Percentiles rank a stretch among this genome's conserved stretches.
phyloP scores from a whole-genome alignment of 208 protist genomes.

The Leishmania tarentolae region DNA sequence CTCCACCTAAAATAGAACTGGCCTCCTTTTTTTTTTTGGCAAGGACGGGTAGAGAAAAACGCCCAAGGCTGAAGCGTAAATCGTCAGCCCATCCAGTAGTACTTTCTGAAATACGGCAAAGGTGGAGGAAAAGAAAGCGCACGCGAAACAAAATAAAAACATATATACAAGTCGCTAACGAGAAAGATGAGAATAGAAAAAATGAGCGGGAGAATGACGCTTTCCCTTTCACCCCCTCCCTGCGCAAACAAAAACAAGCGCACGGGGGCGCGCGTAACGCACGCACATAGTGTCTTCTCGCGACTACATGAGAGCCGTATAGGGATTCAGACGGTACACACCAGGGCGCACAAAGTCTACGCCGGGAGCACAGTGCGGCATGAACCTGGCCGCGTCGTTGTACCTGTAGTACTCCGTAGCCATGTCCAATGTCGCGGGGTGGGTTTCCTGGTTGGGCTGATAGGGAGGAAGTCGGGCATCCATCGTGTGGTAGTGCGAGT shows the following conservation, averaged over 20 bases:
- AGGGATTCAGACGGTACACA: conserved; percentile 44
- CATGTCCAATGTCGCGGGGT: not conserved
- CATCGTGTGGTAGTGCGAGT: not conserved
- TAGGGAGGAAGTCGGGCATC: conserved; percentile 3
- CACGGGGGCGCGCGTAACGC: not conserved
- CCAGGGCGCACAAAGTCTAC: conserved; percentile 23
- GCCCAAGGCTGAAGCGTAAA: not conserved
- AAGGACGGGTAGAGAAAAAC: not conserved
- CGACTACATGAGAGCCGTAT: conserved; percentile 20
- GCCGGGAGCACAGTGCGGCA: conserved; percentile 15
- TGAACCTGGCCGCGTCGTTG: not conserved
- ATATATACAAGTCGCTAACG: not conserved
- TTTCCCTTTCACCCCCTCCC: not conserved
- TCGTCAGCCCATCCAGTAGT: not conserved
- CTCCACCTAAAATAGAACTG: not conserved
- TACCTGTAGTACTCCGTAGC: not conserved
- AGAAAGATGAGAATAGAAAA: not conserved
- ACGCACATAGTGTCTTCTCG: not conserved
- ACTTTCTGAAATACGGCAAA: not conserved
- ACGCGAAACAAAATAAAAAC: not conserved
- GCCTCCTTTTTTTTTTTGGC: not conserved
- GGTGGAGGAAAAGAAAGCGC: not conserved
- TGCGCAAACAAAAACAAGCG: not conserved
- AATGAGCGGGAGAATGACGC: not conserved
- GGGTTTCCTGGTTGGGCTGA: not conserved